These are phyloP conservation scores for Chimonanthus praecox DNA, from an alignment of 164 flowering plant genomes.

Conservation along the genomic window DNA sequence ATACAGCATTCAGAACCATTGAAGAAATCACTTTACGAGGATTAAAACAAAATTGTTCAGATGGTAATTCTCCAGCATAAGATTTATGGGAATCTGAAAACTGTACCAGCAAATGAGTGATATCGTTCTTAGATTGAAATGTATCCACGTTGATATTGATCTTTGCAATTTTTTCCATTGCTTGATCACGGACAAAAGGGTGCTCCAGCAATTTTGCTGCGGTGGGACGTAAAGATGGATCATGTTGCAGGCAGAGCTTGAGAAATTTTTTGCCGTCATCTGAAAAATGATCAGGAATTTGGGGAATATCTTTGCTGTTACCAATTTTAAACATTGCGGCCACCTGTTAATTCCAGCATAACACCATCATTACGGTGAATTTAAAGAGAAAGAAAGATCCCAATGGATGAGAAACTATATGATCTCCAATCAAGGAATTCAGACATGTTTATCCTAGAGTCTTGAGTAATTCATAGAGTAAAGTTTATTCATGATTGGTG, in stretches of 20 bases:
- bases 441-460: no score
- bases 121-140: constrained; percentile 43
- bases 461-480: no score
- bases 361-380: not conserved
- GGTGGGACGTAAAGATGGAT: constrained; percentile 73
- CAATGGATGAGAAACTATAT: not conserved
- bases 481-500: no score
- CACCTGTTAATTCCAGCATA: constrained; percentile 37
- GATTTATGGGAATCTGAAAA: not conserved
- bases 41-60: not conserved
- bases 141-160: constrained; percentile 41
- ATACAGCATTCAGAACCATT: not conserved
- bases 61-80: not conserved
- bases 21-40: not conserved
- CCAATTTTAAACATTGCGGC: constrained; percentile 98
- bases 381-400: not conserved
- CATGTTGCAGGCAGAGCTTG: constrained; percentile 70
- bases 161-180: constrained; percentile 40
- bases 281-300: constrained; percentile 75
- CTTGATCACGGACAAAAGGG: constrained; percentile 64
- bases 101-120: constrained; percentile 1
- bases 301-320: constrained; percentile 86
- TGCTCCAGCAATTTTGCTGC: constrained; percentile 63
- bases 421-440: not conserved
- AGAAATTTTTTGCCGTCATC: constrained; percentile 70